Base-by-base conservation (phyloP, 1,284 basidiomycete species). In the Cryptococcus floricola region DNA sequence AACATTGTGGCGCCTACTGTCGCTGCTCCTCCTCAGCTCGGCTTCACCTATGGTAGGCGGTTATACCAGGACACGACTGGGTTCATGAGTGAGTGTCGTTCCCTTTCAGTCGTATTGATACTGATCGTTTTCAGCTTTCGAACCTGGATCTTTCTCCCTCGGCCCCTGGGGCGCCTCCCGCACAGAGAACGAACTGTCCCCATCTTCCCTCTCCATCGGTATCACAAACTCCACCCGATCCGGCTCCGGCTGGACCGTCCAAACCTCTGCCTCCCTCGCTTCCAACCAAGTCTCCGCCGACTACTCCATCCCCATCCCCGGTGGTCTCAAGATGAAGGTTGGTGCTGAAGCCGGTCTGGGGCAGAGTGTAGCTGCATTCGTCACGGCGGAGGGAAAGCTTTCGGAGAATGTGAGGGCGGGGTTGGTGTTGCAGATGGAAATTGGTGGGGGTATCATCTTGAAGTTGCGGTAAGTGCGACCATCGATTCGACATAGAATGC, bases 261-360 rank as follows among this genome's bases (percentile, higher is more conserved):
- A 77, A 56, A 66, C 70, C 0, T 67, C 68, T 27, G 70, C 71
- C 0, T 76, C 75, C 4, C 47, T 71, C 4, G 56, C 53, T 6
- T 68, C 65, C 18, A 70, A 65, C 9, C 62, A 64, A 38, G 38
- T 77, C 19, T 71, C 69, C 5, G 62, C 70, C 8, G 79, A 80
- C 57, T 82, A 75, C 58, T 68, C 69, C 5, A 70, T 66, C 37
- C 75, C 71, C n/a, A 63, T 77, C 4, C 56, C 80, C 0, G 71
- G 74, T 8, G 80, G 80, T 1, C 64, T 81, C 41, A 78, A 76
- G 55, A 41, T 81, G 50, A 77, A 78, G 44, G 50, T 78, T 2
- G 81, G 80, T 0, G 71, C 68, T 0, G 58, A 65, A 18, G 37
- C 70, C 2, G 69, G 70, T 1, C 41, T 64, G 2, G 59, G 56